phyloP scores from a whole-genome alignment of 768 basidiomycete genomes.

The Boletus vermiculosoides region DNA sequence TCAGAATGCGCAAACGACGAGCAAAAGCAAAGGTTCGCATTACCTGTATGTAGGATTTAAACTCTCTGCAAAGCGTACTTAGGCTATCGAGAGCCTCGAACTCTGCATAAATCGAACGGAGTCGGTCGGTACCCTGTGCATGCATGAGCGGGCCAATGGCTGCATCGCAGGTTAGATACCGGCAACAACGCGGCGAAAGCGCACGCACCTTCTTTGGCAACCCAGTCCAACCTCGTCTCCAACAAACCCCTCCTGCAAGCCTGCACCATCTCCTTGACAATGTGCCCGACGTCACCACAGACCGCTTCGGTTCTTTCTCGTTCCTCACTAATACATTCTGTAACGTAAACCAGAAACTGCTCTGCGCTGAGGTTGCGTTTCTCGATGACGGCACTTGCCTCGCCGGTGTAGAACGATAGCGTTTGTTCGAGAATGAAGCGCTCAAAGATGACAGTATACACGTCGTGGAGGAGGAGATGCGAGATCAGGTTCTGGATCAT shows the following conservation, averaged over 20 bases:
- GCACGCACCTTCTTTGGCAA: slow-evolving; percentile 39
- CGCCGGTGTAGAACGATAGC: slow-evolving; percentile 48
- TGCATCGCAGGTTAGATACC: slow-evolving; percentile 24
- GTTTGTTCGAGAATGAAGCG: slow-evolving; percentile 52
- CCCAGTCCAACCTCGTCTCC: slow-evolving; percentile 41
- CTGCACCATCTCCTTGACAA: slow-evolving; percentile 50
- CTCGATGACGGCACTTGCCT: slow-evolving; percentile 44
- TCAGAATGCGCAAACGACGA: background rate
- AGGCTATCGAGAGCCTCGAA: slow-evolving; percentile 58
- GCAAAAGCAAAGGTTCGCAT: background rate
- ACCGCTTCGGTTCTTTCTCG: slow-evolving; percentile 49
- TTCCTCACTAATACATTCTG: slow-evolving; percentile 54
- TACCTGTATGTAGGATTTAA: slow-evolving; percentile 63
- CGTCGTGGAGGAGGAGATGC: slow-evolving; percentile 55
- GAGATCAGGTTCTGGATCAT: slow-evolving; percentile 51
- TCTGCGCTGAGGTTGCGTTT: slow-evolving; percentile 38
- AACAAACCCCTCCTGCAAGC: slow-evolving; percentile 56
- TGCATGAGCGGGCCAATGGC: slow-evolving; percentile 56
- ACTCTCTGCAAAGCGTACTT: slow-evolving; percentile 55
- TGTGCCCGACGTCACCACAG: slow-evolving; percentile 44
- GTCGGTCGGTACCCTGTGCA: slow-evolving; percentile 39
- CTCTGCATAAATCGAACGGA: slow-evolving; percentile 57
- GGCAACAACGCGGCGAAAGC: slow-evolving; percentile 35
- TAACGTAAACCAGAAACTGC: slow-evolving; percentile 52
- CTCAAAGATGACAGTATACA: slow-evolving; percentile 58